Evolutionary conservation across 2,329 filamentous ascomycete species (phyloP).

Genomic region (Zarea fungicola): DNA sequence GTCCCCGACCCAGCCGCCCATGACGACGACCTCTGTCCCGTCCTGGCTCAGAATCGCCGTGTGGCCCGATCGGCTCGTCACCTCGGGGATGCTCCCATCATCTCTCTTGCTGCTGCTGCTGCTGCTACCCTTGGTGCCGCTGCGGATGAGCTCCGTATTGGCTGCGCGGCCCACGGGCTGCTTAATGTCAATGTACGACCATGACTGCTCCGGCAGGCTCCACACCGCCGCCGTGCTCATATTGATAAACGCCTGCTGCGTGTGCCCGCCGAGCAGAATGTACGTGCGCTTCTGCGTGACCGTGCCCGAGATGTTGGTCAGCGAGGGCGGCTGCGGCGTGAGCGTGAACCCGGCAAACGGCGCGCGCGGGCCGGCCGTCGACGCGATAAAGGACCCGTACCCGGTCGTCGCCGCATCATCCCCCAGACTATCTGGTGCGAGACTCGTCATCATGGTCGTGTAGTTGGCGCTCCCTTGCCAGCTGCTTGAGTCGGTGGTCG

Average conservation of each 20-base stretch:
- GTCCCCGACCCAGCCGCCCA: conserved; percentile 92
- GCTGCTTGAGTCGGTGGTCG: conserved; percentile 31
- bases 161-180: conserved; percentile 28
- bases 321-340: conserved; percentile 66
- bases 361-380: conserved; percentile 57
- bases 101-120: conserved; percentile 1
- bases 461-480: conserved; percentile 72
- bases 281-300: conserved; percentile 72
- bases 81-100: conserved; percentile 22
- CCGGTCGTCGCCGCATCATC: conserved; percentile 21
- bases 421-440: conserved; percentile 42
- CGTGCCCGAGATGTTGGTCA: conserved; percentile 59
- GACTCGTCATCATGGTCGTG: conserved; percentile 69
- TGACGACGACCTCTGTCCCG: conserved; percentile 68
- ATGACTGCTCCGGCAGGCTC: conserved; percentile 78
- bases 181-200: conserved; percentile 73
- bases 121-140: conserved; percentile 25
- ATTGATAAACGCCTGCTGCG: conserved; percentile 78
- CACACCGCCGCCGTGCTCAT: conserved; percentile 89
- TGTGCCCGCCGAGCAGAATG: conserved; percentile 81
- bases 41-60: conserved; percentile 76
- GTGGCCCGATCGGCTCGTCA: conserved; percentile 85
- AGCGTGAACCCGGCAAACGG: conserved; percentile 84
- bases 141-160: conserved; percentile 53
- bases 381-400: conserved; percentile 34